These are phyloP conservation scores for Salicornia ramosissima DNA, from an alignment of 148 eudicot genomes.

Conservation along the genomic window DNA sequence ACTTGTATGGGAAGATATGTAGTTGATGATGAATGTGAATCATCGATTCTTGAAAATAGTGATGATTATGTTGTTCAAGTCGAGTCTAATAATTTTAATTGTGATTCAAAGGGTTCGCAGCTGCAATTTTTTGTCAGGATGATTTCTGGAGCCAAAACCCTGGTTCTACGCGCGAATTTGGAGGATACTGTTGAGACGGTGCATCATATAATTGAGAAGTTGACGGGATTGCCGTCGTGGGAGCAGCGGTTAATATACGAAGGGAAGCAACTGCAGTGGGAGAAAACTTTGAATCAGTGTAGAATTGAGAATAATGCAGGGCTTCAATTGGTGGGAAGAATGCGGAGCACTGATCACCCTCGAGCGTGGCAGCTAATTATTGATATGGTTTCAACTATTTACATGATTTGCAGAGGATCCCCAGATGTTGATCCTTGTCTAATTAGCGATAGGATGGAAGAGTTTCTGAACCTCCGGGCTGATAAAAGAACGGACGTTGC, in stretches of 20 bases:
- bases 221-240: conserved; percentile 42
- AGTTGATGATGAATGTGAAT: neutral
- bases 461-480: conserved; percentile 12
- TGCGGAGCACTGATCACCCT: conserved; percentile 68
- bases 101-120: neutral
- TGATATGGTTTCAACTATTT: conserved; percentile 39
- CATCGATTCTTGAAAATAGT: neutral
- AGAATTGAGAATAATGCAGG: conserved; percentile 44
- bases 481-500: neutral
- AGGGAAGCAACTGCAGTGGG: conserved; percentile 66
- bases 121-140: conserved; percentile 58
- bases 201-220: conserved; percentile 33
- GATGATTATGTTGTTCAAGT: neutral
- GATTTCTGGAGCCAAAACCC: conserved; percentile 37
- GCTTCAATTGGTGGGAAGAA: conserved; percentile 53
- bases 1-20: conserved; percentile 13
- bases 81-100: neutral
- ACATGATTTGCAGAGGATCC: conserved; percentile 32
- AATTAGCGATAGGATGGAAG: conserved; percentile 19
- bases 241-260: conserved; percentile 56
- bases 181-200: conserved; percentile 46
- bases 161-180: conserved; percentile 37
- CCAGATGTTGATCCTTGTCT: neutral
- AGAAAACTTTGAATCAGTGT: conserved; percentile 48
- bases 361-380: conserved; percentile 46